phyloP scores from a whole-genome alignment of 1,284 basidiomycete genomes.

The Laetiporus sulphureus region DNA sequence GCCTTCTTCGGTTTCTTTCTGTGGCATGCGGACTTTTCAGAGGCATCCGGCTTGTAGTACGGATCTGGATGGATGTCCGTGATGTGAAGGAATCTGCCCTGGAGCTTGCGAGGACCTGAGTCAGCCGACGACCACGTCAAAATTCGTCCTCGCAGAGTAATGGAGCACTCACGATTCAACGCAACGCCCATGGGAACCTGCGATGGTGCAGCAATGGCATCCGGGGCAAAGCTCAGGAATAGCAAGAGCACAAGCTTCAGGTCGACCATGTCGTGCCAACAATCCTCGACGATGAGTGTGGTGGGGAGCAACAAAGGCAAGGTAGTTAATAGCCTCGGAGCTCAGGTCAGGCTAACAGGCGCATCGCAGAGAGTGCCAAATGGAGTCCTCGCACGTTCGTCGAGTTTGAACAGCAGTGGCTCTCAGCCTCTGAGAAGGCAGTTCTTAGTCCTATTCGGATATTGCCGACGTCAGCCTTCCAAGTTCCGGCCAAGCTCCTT shows the following conservation, averaged over 20 bases:
- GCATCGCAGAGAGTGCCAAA: conserved; percentile 9
- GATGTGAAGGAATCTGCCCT: conserved; percentile 71
- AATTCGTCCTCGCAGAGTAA: not conserved
- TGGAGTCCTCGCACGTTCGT: conserved; percentile 27
- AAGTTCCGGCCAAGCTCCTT: not conserved
- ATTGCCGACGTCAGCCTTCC: conserved; percentile 1
- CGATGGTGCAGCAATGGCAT: conserved; percentile 11
- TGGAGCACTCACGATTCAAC: conserved; percentile 10
- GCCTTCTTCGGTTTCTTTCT: conserved; percentile 54
- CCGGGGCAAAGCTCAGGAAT: conserved; percentile 9
- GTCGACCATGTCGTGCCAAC: conserved; percentile 14
- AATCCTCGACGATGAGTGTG: not conserved
- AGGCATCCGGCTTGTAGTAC: conserved; percentile 44
- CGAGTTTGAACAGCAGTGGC: not conserved
- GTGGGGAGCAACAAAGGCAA: not conserved
- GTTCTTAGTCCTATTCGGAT: conserved; percentile 1
- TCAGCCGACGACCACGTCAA: conserved; percentile 6
- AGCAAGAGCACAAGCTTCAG: conserved; percentile 13
- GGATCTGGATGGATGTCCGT: conserved; percentile 82
- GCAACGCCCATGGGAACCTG: conserved; percentile 18
- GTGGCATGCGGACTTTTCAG: conserved; percentile 57
- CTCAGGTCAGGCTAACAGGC: conserved; percentile 18
- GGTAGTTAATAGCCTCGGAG: conserved; percentile 10
- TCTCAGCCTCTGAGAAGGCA: not conserved
- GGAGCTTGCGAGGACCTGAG: conserved; percentile 38